Base-by-base conservation (phyloP, 768 basidiomycete species). In the Xanthoconium stramineum region DNA sequence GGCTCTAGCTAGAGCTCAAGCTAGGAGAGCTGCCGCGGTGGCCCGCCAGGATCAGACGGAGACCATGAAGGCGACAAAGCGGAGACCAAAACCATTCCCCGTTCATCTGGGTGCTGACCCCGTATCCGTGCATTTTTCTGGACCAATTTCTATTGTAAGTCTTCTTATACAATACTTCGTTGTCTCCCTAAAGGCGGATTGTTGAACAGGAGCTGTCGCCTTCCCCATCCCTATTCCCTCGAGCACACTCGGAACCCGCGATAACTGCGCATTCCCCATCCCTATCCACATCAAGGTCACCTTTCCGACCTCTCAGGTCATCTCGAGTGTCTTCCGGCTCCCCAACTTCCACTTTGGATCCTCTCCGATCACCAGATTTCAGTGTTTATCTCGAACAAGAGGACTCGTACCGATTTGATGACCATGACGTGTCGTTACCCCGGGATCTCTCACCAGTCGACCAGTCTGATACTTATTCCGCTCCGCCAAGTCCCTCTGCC, bases 21-120 rank as follows among this genome's bases (percentile, higher is more conserved):
- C 60, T 12, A 59, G 55, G 52, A 61, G 44, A 36, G 59, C 56
- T 32, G 59, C 67, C 7, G 40, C 46, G 36, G 58, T 59, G 42
- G 59, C 59, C 44, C 63, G 53, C 49, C 63, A 17, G 35, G 55
- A 48, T n/a, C 55, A 47, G 33, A 36, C 20, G 13, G 60, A 46
- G 49, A 52, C 38, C 39, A 64, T 53, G 51, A 63, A 65, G 28
- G 55, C 52, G 43, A 55, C 9, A 20, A 67, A 57, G 55, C 64
- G 45, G 56, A 57, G 59, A 46, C 56, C 32, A 33, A 72, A 58
- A 54, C 56, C 60, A n/a, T 72, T 72, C 42, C 71, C 68, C 5
- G n/a, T 72, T n/a, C 52, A 35, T 5, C 35, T 19, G 20, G 33
- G 49, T 50, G 30, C 46, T 29, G 46, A 47, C 20, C 39, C 15